These are phyloP conservation scores for Ceratocystiopsis minuta DNA, from an alignment of 2,329 filamentous ascomycete genomes.

Conservation along the genomic window DNA sequence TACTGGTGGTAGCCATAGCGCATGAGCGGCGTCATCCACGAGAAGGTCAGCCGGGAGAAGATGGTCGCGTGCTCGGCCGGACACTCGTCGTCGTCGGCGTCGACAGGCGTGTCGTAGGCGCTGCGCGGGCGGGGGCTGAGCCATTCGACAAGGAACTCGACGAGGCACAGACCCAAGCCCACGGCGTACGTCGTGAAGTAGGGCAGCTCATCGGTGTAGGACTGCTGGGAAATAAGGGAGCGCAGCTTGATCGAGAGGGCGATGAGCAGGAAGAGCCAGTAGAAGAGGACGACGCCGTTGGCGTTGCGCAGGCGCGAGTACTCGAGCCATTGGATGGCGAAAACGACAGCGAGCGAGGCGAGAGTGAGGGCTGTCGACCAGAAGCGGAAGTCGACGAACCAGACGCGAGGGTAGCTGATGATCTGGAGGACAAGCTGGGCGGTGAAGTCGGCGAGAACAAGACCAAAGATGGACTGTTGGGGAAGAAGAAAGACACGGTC, in stretches of 20 bases:
- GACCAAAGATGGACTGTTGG: constrained; percentile 43
- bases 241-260: constrained; percentile 67
- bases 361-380: constrained; percentile 62
- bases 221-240: constrained; percentile 62
- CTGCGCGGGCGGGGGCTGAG: constrained; percentile 57
- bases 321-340: constrained; percentile 69
- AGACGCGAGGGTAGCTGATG: constrained; percentile 46
- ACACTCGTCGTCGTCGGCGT: constrained; percentile 45
- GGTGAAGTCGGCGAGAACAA: constrained; percentile 48
- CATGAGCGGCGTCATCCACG: constrained; percentile 99
- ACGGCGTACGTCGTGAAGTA: constrained; percentile 66
- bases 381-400: constrained; percentile 69
- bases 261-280: constrained; percentile 76
- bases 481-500: background rate
- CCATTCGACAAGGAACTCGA: constrained; percentile 70
- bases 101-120: constrained; percentile 36
- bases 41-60: constrained; percentile 85
- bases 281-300: constrained; percentile 77
- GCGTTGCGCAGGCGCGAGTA: constrained; percentile 67
- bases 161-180: constrained; percentile 48
- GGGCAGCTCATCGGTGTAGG: constrained; percentile 45
- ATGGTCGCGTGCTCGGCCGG: constrained; percentile 82
- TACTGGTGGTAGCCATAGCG: constrained; percentile 80
- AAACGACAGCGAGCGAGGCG: constrained; percentile 55
- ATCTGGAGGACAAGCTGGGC: constrained; percentile 65